Conservation (phyloP, 352 stramenopile species). For the Saprolegnia diclina region DNA sequence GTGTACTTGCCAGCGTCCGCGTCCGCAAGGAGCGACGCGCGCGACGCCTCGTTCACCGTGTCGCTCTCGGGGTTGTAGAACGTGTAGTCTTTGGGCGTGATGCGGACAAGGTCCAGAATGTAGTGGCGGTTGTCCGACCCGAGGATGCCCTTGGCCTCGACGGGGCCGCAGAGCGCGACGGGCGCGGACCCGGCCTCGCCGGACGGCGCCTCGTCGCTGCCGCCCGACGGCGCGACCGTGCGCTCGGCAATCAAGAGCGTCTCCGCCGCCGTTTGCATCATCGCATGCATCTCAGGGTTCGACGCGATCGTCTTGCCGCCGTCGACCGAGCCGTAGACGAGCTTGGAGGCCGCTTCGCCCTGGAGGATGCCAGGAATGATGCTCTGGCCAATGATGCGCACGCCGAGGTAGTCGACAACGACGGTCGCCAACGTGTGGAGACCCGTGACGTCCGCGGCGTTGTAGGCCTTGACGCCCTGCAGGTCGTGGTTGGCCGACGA, state of each 20-base stretch:
- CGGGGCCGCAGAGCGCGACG: constrained; percentile 81
- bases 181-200: constrained; percentile 55
- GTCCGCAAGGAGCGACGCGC: background rate
- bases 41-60: constrained; percentile 16
- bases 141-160: constrained; percentile 94
- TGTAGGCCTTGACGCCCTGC: constrained; percentile 86
- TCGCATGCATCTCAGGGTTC: constrained; percentile 90
- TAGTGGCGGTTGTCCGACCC: constrained; percentile 93
- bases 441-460: constrained; percentile 84
- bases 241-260: constrained; percentile 88
- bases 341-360: constrained; percentile 91
- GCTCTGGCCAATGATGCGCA: constrained; percentile 92
- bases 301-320: constrained; percentile 81
- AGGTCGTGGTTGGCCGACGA: constrained; percentile 85
- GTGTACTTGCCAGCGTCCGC: constrained; percentile 67
- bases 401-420: constrained; percentile 93
- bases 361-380: constrained; percentile 94
- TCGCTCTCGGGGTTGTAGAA: constrained; percentile 68
- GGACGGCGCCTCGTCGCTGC: constrained; percentile 34
- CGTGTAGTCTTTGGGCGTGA: constrained; percentile 93
- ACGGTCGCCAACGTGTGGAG: constrained; percentile 93
- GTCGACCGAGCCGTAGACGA: constrained; percentile 94
- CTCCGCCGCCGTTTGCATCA: constrained; percentile 76
- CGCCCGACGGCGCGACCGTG: constrained; percentile 67
- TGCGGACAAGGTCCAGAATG: constrained; percentile 91